Evolutionary conservation across 1,139 yeast genomes (phyloP), one percentile per base, ranked within the genome.

Genomic region (Dujonia santamariae): DNA sequence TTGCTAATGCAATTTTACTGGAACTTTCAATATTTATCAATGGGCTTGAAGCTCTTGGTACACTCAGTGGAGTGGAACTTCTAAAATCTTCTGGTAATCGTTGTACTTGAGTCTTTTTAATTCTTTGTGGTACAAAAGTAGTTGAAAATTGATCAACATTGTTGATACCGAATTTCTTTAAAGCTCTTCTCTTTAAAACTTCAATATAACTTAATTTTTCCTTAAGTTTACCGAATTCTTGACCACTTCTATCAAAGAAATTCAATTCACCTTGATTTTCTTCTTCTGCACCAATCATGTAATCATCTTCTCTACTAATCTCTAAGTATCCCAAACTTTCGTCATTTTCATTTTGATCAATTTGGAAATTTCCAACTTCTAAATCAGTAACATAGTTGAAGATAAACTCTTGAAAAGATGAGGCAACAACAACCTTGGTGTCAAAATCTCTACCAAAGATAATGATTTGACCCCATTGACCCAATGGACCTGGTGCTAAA

Each of bases 391-490:
- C 69, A 36, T 66, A 65, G 24, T 57, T 61, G 43, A 67, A 67
- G 31, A 79, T 51, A 44, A 78, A 78, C 41, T 78, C 81, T 26
- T 72, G 70, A 55, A 79, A 77, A 32, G 65, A 63, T n/a, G 62
- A 50, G 4, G 83, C 82, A 42, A 78, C 57, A 20, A 78, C 83
- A 41, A 73, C 60, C 48, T 78, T 78, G 33, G 80, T 74, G 54
- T 79, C 84, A 47, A 61, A 78, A 44, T 79, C 85, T 47, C 83
- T 70, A 13, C 85, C 85, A 51, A 73, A 79, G 28, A 78, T 54
- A 38, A 79, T 78, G 13, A 79, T 59, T 54, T 79, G 85, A 17
- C 85, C 85, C 72, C 78, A 68, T 42, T 55, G 56, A 30, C 85
- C 85, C 22, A 56, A 61, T 18, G 80, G 75, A 3, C 82, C 83